Evolutionary conservation across 768 basidiomycete species (phyloP), one percentile per base, ranked within the genome.

Genomic region (Podaxis carcinomalis): DNA sequence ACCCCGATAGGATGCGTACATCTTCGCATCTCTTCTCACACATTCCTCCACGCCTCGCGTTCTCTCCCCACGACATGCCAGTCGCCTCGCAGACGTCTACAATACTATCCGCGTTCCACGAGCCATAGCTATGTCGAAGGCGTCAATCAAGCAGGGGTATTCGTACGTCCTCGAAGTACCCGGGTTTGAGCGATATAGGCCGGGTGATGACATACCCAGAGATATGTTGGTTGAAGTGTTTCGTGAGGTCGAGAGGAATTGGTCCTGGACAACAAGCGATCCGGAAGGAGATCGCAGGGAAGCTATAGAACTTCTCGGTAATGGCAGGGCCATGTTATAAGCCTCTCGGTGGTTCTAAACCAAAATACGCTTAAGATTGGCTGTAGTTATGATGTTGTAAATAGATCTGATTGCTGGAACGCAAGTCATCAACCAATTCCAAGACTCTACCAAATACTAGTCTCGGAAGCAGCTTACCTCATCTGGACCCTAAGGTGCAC

Each of bases 1-100:
- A 13, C 11, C 25, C 3, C 47, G 3, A 21, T 51, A 79, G 76
- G 76, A 78, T 57, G 73, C 74, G 0, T 77, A 75, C 55, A 68
- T 79, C 39, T 68, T 79, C 9, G 74, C 73, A 4, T 63, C 55
- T 35, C 69, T 74, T 35, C 59, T 74, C 47, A 68, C 59, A 27
- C 51, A 61, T 37, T 51, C 54, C 42, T 57, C 44, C 62, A 40
- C 28, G 66, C 51, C 21, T 59, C 56, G 16, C 56, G 46, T 9
- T 57, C 9, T 37, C 35, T 39, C 36, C 35, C 40, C 25, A 19
- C 54, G 44, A n/a, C 10, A 54, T 9, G 64, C 77, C 28, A 67
- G 70, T 0, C 62, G 63, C 37, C 67, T 79, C 19, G 57, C 69
- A 1, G 64, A 71, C 11, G 56, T 70, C 9, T 74, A 72, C 53